These are phyloP conservation scores for Podospora tetraspora DNA, from an alignment of 495 filamentous ascomycete genomes.

Conservation along the genomic window DNA sequence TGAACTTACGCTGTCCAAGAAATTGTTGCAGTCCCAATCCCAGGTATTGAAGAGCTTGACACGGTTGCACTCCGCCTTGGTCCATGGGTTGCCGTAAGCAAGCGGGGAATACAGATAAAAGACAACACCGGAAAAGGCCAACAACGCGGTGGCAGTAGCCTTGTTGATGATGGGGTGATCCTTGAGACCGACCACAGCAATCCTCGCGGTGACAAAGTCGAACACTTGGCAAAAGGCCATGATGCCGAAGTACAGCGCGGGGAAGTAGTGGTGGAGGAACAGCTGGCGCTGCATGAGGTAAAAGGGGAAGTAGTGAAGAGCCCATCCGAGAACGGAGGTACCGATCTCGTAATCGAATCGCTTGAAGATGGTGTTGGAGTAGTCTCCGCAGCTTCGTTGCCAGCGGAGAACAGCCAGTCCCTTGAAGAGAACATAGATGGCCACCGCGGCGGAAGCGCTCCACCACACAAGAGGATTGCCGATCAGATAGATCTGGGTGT, in stretches of 20 bases:
- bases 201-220: slow-evolving; percentile 72
- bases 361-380: slow-evolving; percentile 73
- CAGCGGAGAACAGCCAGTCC: slow-evolving; percentile 81
- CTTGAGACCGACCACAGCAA: slow-evolving; percentile 60
- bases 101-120: slow-evolving; percentile 83
- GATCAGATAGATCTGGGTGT: slow-evolving; percentile 92
- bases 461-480: slow-evolving; percentile 97
- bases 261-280: slow-evolving; percentile 91
- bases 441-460: slow-evolving; percentile 76
- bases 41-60: slow-evolving; percentile 84
- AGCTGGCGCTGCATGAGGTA: slow-evolving; percentile 92
- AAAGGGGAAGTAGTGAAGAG: slow-evolving; percentile 96
- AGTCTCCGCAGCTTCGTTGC: slow-evolving; percentile 89
- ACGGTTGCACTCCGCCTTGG: slow-evolving; percentile 71
- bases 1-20: slow-evolving; percentile 75
- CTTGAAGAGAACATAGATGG: slow-evolving; percentile 76
- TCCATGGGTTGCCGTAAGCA: slow-evolving; percentile 93
- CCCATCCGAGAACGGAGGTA: slow-evolving; percentile 83
- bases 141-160: slow-evolving; percentile 59
- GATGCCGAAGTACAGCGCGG: slow-evolving; percentile 87
- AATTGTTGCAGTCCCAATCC: slow-evolving; percentile 97
- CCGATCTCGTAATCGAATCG: slow-evolving; percentile 97
- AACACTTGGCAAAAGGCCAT: slow-evolving; percentile 81
- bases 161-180: slow-evolving; percentile 71
- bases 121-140: slow-evolving; percentile 64